Evolutionary conservation across 139 green algal genomes (phyloP), one percentile per base, ranked within the genome.

Genomic region (Closterium sp.): DNA sequence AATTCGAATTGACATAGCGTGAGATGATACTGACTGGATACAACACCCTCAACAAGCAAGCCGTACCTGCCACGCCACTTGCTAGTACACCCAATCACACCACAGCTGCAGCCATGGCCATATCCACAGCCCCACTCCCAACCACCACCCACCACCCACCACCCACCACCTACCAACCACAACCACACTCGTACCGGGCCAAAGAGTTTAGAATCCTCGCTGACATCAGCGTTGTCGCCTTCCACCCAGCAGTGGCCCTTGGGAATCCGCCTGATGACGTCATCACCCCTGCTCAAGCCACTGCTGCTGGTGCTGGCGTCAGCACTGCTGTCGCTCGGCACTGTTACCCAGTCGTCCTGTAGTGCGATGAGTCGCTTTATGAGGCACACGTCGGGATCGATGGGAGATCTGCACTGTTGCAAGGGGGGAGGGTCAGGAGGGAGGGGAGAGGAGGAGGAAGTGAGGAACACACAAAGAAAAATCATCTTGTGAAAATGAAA

Each of bases 181-280:
- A 31, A 5, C 19, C 10, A 29, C 85, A 27, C 13, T 22, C 91
- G 91, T 31, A 93, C 91, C 29, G 91, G 89, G 45, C 91, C 91
- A 92, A 93, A 94, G 70, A 89, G 42, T 21, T 90, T 94, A 21
- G 91, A 94, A 31, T 94, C 91, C 21, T 31, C 73, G 89, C 90
- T 94, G 89, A 94, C 70, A 62, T 42, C 32, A 30, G 79, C 45
- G 85, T 97, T 98, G 93, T 98, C 97, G 1, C 97, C 97, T 87
- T 98, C 97, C 22, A 98, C 89, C 97, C 97, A 98, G 96, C 97
- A 98, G 24, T 96, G 94, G 7, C 97, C 97, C 95, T 97, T 96
- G 0, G 94, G 94, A 0, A 97, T 91, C 27, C 92, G 91, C 9
- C 90, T 90, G 62, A 95, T 93, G 38, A 96, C 95, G 62, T 79